Conservation (phyloP, 106 monocot genomes). For the Amphibolis antarctica region DNA sequence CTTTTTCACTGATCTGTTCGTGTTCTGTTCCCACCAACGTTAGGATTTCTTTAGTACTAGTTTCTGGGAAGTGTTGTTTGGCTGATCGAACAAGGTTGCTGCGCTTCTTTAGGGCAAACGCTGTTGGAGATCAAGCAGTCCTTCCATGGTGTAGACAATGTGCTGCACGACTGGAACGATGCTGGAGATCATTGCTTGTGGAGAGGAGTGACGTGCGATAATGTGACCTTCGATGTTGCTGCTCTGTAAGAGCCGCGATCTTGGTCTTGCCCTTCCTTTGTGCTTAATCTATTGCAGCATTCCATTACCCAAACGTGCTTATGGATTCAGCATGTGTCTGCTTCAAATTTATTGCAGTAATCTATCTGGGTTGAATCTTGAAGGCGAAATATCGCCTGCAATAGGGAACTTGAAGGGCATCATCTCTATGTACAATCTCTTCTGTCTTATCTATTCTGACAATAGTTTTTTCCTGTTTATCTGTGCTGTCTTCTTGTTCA, state of each 20-base stretch:
- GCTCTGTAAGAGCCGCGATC: constrained; percentile 52
- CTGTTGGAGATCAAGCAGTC: constrained; percentile 85
- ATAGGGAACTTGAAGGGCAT: constrained; percentile 66
- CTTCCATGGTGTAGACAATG: constrained; percentile 63
- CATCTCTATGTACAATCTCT: constrained; percentile 34
- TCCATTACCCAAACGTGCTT: too few relatives aligned
- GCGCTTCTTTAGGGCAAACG: constrained; percentile 31
- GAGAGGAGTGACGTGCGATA: constrained; percentile 86
- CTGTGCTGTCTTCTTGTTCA: not conserved
- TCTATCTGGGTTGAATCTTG: constrained; percentile 70
- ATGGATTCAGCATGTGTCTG: too few relatives aligned
- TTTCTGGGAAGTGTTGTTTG: not conserved
- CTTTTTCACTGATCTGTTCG: not conserved
- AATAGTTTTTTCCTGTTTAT: not conserved
- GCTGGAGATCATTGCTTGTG: constrained; percentile 58
- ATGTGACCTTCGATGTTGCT: constrained; percentile 60
- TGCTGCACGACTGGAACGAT: constrained; percentile 61
- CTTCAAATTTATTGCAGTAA: constrained; percentile 34
- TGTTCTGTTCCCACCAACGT: not conserved
- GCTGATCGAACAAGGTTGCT: not conserved
- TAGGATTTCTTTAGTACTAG: not conserved
- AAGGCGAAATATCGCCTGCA: constrained; percentile 79
- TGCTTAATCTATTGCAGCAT: too few relatives aligned
- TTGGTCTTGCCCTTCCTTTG: not conserved
- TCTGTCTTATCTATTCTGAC: not conserved